Evolutionary conservation across 495 filamentous ascomycete species (phyloP).

Genomic region (Annulohypoxylon nitens): DNA sequence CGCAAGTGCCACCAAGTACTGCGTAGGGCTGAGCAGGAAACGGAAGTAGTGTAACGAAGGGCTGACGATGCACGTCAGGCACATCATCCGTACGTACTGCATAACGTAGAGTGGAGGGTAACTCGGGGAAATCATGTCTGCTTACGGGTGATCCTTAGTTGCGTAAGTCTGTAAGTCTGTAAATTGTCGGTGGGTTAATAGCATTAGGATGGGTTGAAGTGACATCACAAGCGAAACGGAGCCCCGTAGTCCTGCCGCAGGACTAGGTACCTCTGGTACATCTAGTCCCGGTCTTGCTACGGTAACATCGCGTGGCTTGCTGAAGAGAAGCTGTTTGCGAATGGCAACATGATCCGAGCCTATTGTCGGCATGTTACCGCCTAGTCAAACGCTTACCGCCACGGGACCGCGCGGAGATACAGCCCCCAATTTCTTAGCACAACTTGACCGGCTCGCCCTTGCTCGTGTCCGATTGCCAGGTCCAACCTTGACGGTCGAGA

Average conservation of each 20-base stretch:
- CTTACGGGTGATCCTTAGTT: constrained; percentile 16
- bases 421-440: constrained; percentile 29
- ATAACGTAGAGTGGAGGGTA: constrained; percentile 19
- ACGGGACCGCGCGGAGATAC: constrained; percentile 22
- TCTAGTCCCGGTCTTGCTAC: constrained; percentile 17
- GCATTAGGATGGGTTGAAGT: constrained; percentile 18
- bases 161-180: constrained; percentile 14
- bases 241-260: constrained; percentile 19
- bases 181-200: constrained; percentile 5
- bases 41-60: constrained; percentile 52
- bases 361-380: constrained; percentile 7
- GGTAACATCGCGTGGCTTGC: constrained; percentile 46
- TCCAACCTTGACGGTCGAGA: not conserved
- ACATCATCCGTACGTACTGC: constrained; percentile 38
- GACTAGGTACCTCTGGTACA: not conserved
- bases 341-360: constrained; percentile 42
- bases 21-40: constrained; percentile 52
- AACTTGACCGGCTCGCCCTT: constrained; percentile 30
- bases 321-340: constrained; percentile 48
- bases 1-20: constrained; percentile 39
- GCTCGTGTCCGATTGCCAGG: constrained; percentile 18
- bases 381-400: constrained; percentile 18
- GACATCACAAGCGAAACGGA: constrained; percentile 27
- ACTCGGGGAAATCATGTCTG: constrained; percentile 37
- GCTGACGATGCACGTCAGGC: constrained; percentile 50